Base-by-base conservation (phyloP, 129 eudicot species). In the Tagetes erecta region DNA sequence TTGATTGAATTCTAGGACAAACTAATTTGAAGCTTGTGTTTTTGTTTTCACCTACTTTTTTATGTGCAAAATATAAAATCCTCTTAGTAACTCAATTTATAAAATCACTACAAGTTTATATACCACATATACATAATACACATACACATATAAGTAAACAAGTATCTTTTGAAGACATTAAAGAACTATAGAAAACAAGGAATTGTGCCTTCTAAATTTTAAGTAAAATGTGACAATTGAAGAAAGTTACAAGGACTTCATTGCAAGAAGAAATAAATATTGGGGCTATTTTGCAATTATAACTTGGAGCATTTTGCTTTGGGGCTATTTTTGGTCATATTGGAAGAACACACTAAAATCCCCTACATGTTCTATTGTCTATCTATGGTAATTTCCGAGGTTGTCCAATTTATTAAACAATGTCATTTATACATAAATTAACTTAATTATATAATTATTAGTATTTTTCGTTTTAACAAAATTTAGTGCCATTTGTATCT, bases 361-460 rank as follows among this genome's bases (percentile, higher is more conserved):
- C 13, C 65, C 55, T 3, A 27, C 57, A 58, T 56, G 55, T 57
- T 41, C 42, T 38, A 53, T 51, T 5, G 33, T 46, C 69, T 59
- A 64, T 46, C 44, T 46, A 64, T 64, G 57, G 79, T 75, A 64
- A 64, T 75, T 51, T 64, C 79, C 65, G 30, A 76, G 34, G 78
- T 60, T 62, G 35, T 60, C 65, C 34, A 37, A 37, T 5, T 37
- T 37, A 6, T 27, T 46, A 1, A 10, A 46, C 45, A 74, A 2
- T 2, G 36, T 62, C 27, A n/a, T 51, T 3, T 4, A 13, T 51
- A 44, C 8, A 44, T 44, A 8, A 44, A 6, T 44, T 44, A 44
- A 44, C 8, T 44, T 44, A 44, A 44, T 44, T 44, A 0, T 6
- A 44, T 44, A 8, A 44, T 44, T 44, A 3, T 9, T 10, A 46